Evolutionary conservation across 495 filamentous ascomycete genomes (phyloP).

Genomic region (Lasiosphaeria hispida): DNA sequence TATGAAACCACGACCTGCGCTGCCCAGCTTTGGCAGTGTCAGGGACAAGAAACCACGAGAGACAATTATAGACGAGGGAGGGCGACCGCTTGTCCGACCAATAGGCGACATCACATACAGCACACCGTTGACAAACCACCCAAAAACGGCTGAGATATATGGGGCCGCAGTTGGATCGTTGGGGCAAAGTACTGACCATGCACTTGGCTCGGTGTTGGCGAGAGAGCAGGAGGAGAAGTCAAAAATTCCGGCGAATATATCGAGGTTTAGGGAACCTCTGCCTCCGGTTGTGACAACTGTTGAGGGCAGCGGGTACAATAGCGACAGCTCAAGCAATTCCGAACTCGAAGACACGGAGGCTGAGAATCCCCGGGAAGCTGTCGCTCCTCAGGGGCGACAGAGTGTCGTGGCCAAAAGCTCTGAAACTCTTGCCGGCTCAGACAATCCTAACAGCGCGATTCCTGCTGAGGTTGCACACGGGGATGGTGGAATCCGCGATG

Average conservation of each 20-base stretch:
- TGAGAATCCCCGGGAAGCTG: slow-evolving; percentile 10
- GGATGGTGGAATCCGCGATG: slow-evolving; percentile 15
- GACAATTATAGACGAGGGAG: slow-evolving; percentile 24
- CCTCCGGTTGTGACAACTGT: slow-evolving; percentile 66
- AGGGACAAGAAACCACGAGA: slow-evolving; percentile 50
- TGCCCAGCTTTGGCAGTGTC: slow-evolving; percentile 85
- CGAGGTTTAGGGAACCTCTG: slow-evolving; percentile 54
- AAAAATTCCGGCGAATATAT: slow-evolving; percentile 46
- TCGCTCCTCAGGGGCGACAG: background rate
- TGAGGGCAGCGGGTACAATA: slow-evolving; percentile 57
- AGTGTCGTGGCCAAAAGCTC: no score
- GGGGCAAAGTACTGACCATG: slow-evolving; percentile 62
- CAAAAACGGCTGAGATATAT: slow-evolving; percentile 4
- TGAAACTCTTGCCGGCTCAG: no score
- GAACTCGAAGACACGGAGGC: slow-evolving; percentile 15
- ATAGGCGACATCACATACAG: slow-evolving; percentile 30
- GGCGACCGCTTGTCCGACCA: slow-evolving; percentile 53
- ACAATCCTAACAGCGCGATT: no score
- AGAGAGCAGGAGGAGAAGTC: slow-evolving; percentile 45
- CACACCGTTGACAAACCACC: slow-evolving; percentile 11
- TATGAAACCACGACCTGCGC: slow-evolving; percentile 70
- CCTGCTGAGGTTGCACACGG: background rate
- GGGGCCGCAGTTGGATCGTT: slow-evolving; percentile 20
- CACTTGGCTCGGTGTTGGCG: slow-evolving; percentile 56
- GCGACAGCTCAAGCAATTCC: slow-evolving; percentile 40